A percentile compares a stretch with the other conserved stretches of the same genome.
Conservation (phyloP, 2,329 filamentous ascomycete species). For the Trichophyton schoenleinii region DNA sequence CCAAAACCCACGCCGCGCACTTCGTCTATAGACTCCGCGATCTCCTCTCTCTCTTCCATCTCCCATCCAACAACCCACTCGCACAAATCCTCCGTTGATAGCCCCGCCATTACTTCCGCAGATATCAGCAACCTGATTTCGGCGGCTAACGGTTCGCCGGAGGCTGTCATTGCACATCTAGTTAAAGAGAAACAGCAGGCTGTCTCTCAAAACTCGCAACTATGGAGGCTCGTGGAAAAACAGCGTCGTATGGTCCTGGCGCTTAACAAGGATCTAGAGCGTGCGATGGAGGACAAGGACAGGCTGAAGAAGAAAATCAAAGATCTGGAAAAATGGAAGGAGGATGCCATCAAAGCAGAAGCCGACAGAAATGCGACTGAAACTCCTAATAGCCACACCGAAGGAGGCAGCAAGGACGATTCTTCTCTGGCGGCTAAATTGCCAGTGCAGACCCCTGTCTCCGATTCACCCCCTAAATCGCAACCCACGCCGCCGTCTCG, state of each 20-base stretch:
- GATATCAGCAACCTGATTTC: conserved; percentile 71
- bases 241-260: conserved; percentile 87
- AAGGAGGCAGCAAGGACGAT: background rate
- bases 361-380: background rate
- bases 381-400: background rate
- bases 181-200: conserved; percentile 85
- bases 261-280: conserved; percentile 86
- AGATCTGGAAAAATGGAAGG: conserved; percentile 41
- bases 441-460: background rate
- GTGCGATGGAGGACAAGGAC: conserved; percentile 85
- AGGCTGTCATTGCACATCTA: conserved; percentile 77
- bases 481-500: conserved; percentile 41
- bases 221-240: conserved; percentile 95
- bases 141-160: conserved; percentile 65
- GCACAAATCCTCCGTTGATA: conserved; percentile 44
- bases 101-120: conserved; percentile 47
- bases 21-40: conserved; percentile 85
- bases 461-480: background rate
- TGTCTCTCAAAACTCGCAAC: conserved; percentile 75
- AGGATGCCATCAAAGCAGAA: background rate
- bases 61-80: conserved; percentile 34
- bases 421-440: background rate
- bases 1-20: conserved; percentile 49
- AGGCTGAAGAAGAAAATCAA: conserved; percentile 84
- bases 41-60: conserved; percentile 58